Conservation (phyloP, 768 basidiomycete genomes). For the Leccinum ochraceum region DNA sequence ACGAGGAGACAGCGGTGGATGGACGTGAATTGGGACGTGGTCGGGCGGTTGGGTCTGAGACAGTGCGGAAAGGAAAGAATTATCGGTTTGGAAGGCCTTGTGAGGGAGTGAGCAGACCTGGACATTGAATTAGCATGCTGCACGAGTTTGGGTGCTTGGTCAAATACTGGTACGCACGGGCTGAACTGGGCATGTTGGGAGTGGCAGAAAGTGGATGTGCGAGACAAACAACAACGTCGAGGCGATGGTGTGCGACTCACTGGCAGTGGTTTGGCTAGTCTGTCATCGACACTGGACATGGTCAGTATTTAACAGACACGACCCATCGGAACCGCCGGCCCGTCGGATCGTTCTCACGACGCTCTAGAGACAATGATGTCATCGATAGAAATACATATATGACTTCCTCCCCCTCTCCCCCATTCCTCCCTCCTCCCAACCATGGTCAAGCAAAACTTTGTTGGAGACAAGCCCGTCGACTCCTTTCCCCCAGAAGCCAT, state of each 20-base stretch:
- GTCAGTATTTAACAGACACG: not conserved
- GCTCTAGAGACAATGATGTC: constrained; percentile 10
- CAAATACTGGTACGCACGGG: constrained; percentile 6
- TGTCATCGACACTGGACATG: not conserved
- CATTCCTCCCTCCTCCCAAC: not conserved
- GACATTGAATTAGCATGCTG: constrained; percentile 2
- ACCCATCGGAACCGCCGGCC: too few relatives aligned
- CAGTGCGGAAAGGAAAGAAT: not conserved
- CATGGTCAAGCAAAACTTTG: constrained; percentile 28
- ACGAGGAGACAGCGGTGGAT: constrained; percentile 27
- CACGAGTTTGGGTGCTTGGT: not conserved
- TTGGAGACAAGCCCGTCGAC: constrained; percentile 31
- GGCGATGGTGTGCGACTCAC: not conserved
- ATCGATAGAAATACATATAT: not conserved
- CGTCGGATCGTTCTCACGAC: too few relatives aligned
- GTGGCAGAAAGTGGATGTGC: not conserved
- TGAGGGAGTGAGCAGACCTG: constrained; percentile 4
- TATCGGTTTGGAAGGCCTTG: not conserved
- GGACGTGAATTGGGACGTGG: not conserved
- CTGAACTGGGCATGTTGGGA: not conserved
- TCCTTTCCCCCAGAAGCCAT: constrained; percentile 19
- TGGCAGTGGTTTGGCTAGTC: not conserved
- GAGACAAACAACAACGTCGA: not conserved
- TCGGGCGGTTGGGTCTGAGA: not conserved
- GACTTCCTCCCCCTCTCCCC: too few relatives aligned